Base-by-base conservation (phyloP, 495 filamentous ascomycete species). In the Penicillium riverlandense region DNA sequence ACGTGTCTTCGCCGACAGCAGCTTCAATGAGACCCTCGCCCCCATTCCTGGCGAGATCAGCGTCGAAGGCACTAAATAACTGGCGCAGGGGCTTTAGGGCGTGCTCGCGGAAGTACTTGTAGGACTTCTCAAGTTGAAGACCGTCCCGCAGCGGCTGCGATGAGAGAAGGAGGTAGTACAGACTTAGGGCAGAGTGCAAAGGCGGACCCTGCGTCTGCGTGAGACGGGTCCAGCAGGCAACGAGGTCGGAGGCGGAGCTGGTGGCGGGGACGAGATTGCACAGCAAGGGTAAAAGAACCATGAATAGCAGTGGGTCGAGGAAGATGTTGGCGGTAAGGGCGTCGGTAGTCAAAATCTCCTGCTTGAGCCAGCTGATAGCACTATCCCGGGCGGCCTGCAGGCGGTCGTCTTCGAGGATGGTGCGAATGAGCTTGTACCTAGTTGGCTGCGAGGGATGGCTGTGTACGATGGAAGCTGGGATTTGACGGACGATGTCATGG, bases 361-460 rank as follows among this genome's bases (percentile, higher is more conserved):
- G 82, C 57, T 90, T 90, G 4, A 96, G 66, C 86, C 94, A 96
- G 16, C 78, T 76, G 9, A 97, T 77, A 1, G 90, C 90, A 42
- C 79, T 82, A 11, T 84, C 89, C 50, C 88, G 89, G 36, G 92
- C 74, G 2, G 84, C 76, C 16, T 80, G 87, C 6, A 84, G 82
- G 8, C 49, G 45, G 51, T 84, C 86, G 48, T 95, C 79, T 61
- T 92, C 83, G 27, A 97, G 71, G 4, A 91, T 83, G 37, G 87
- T 82, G 35, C 80, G 75, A 9, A 97, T 84, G 45, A 95, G 85
- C 5, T 82, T 77, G 34, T 94, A 75, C 1, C 89, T 77, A 28
- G 79, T 74, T 1, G 77, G 61, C 35, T 84, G 76, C 1, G 80
- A 78, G 1, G 90, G 88, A 53, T 96, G 82, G 14, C 77, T 75